Percentiles rank a stretch among this genome's conserved stretches.
Evolutionary conservation across 345 rosid genomes (phyloP).

Genomic region (Laguncularia racemosa): DNA sequence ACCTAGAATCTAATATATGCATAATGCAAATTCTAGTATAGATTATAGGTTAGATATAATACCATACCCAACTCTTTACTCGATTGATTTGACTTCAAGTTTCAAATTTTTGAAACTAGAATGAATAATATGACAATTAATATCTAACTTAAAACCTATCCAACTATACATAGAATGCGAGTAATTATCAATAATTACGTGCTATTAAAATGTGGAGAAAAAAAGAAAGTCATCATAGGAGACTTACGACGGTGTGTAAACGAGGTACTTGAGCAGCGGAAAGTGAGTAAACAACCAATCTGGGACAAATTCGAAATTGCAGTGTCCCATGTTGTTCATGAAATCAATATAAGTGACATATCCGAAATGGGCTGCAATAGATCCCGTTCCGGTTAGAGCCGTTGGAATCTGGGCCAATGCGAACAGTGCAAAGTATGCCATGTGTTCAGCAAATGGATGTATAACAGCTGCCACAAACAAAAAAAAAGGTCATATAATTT

Average conservation of each 20-base stretch:
- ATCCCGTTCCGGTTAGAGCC: slow-evolving; percentile 4
- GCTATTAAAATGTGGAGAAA: neutral
- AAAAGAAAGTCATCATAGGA: neutral
- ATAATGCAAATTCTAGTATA: no score
- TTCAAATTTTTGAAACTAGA: no score
- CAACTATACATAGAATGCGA: no score
- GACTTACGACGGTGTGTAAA: slow-evolving; percentile 56
- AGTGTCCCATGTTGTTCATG: slow-evolving; percentile 52
- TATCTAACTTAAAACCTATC: no score
- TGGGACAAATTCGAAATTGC: slow-evolving; percentile 53
- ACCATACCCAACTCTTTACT: no score
- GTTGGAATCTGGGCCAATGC: slow-evolving; percentile 23
- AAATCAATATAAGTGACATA: slow-evolving; percentile 32
- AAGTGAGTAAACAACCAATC: slow-evolving; percentile 28
- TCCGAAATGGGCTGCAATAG: slow-evolving; percentile 2
- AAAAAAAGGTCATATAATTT: neutral
- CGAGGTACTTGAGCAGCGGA: slow-evolving; percentile 43
- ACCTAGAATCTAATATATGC: no score
- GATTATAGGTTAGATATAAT: no score
- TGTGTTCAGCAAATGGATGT: slow-evolving; percentile 45
- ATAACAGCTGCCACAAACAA: slow-evolving; percentile 30
- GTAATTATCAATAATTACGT: no score
- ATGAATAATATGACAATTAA: no score
- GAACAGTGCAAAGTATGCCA: slow-evolving; percentile 29
- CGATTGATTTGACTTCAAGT: no score